Percentiles rank a stretch among this genome's conserved stretches.
phyloP scores from a whole-genome alignment of 768 basidiomycete genomes.

The Cystofilobasidium ferigula region DNA sequence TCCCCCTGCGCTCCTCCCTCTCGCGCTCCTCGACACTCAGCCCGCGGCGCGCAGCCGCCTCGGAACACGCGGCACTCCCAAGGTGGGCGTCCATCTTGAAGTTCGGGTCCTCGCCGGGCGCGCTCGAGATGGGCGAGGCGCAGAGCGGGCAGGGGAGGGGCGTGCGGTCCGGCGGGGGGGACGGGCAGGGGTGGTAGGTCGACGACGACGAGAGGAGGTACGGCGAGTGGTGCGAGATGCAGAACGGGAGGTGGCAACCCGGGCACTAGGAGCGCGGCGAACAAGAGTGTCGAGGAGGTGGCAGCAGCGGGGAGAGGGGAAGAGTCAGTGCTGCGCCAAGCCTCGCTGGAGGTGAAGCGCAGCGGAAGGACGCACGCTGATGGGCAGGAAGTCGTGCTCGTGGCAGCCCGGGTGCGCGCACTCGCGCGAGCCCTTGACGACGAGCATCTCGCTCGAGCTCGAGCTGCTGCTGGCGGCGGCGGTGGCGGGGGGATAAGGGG shows the following conservation, averaged over 20 bases:
- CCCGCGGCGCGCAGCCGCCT: constrained; percentile 52
- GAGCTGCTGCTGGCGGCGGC: background rate
- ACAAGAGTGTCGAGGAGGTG: background rate
- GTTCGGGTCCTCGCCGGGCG: constrained; percentile 70
- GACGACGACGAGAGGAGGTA: constrained; percentile 35
- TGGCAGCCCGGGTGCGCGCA: constrained; percentile 58
- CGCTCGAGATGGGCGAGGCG: constrained; percentile 60
- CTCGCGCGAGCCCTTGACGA: constrained; percentile 50
- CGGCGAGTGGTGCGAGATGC: constrained; percentile 67
- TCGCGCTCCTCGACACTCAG: constrained; percentile 50
- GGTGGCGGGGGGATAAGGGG: background rate
- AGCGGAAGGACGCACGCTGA: constrained; percentile 36
- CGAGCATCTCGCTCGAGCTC: constrained; percentile 44
- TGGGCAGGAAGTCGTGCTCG: constrained; percentile 71
- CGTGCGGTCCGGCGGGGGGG: constrained; percentile 55
- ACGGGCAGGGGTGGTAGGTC: constrained; percentile 59
- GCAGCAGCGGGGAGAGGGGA: background rate
- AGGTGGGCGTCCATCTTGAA: constrained; percentile 69
- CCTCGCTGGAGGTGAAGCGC: too few species aligned
- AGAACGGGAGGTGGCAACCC: constrained; percentile 59
- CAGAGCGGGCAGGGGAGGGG: constrained; percentile 72
- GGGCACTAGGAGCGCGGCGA: constrained; percentile 49
- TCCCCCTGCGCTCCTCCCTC: constrained; percentile 44
- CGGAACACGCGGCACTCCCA: constrained; percentile 52
- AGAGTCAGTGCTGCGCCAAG: background rate